Conservation (phyloP, 257 asterid species). For the Solanum tarapatanum region DNA sequence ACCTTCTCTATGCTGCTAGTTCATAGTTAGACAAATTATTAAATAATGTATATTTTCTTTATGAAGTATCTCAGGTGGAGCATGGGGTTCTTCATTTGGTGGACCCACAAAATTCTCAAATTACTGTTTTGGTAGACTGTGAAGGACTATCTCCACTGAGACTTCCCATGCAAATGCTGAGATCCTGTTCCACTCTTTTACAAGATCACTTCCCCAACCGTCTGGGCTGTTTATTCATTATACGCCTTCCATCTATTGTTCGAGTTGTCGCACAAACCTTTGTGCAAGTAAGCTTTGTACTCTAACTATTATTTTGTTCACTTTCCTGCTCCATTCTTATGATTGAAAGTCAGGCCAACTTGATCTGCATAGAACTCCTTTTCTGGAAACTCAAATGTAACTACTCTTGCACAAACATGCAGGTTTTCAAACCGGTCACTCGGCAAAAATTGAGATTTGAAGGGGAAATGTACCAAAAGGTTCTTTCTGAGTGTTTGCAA, state of each 20-base stretch:
- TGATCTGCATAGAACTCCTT: not conserved
- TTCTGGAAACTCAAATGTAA: not conserved
- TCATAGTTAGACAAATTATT: not conserved
- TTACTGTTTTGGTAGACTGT: constrained; percentile 82
- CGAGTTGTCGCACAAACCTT: constrained; percentile 80
- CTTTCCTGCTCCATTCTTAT: not conserved
- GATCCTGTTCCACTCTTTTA: constrained; percentile 64
- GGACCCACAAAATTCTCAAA: constrained; percentile 46
- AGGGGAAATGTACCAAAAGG: constrained; percentile 48
- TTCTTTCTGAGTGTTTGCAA: constrained; percentile 42
- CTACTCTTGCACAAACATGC: not conserved
- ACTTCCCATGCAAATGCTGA: constrained; percentile 75
- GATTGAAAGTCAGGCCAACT: not conserved
- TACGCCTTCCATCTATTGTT: constrained; percentile 81
- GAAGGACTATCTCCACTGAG: constrained; percentile 56
- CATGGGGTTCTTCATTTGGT: constrained; percentile 63
- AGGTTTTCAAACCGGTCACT: constrained; percentile 84
- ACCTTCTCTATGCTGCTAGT: not conserved
- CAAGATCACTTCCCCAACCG: constrained; percentile 88
- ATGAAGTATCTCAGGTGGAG: constrained; percentile 97
- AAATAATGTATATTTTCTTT: constrained; percentile 12
- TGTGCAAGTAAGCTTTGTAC: constrained; percentile 45
- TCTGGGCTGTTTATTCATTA: constrained; percentile 62
- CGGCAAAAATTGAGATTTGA: constrained; percentile 69
- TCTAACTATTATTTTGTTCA: not conserved